These are phyloP conservation scores for Nemophila menziesii DNA, from an alignment of 257 asterid genomes.

Conservation along the genomic window DNA sequence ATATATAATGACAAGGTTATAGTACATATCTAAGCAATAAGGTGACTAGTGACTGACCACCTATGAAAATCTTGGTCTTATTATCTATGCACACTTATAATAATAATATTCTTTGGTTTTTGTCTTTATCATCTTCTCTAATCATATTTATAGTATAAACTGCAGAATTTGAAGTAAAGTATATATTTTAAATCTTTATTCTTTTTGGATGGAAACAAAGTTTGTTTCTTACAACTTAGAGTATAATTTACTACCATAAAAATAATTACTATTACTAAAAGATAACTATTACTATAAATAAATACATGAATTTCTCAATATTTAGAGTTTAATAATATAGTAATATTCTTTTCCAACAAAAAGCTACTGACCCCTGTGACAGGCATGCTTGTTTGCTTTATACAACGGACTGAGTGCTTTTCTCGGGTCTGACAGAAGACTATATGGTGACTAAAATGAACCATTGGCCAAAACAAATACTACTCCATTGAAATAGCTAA, in stretches of 20 bases:
- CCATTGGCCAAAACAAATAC: conserved; percentile 13
- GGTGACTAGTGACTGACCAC: conserved; percentile 24
- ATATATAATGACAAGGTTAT: conserved; percentile 44
- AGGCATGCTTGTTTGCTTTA: conserved; percentile 70
- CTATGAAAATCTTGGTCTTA: conserved; percentile 27
- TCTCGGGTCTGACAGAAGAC: conserved; percentile 27
- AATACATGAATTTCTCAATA: neutral
- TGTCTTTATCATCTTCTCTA: conserved; percentile 10
- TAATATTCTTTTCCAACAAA: conserved; percentile 44
- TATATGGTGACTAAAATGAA: conserved; percentile 22
- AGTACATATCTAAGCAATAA: conserved; percentile 29
- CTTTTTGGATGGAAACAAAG: no score
- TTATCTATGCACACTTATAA: conserved; percentile 23
- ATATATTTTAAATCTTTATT: no score
- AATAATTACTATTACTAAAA: neutral
- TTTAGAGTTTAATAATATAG: conserved; percentile 7
- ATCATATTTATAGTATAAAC: no score
- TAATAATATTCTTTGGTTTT: neutral
- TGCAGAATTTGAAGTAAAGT: no score
- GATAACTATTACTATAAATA: neutral
- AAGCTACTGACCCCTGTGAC: conserved; percentile 59
- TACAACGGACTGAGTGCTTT: conserved; percentile 23
- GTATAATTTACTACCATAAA: neutral
- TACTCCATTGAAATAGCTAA: conserved; percentile 5
- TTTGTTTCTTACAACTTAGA: no score